A percentile compares a stretch with the other conserved stretches of the same genome.
These are phyloP conservation scores for Sarocladium brachiariae DNA, from an alignment of 2,329 filamentous ascomycete genomes.

Conservation along the genomic window DNA sequence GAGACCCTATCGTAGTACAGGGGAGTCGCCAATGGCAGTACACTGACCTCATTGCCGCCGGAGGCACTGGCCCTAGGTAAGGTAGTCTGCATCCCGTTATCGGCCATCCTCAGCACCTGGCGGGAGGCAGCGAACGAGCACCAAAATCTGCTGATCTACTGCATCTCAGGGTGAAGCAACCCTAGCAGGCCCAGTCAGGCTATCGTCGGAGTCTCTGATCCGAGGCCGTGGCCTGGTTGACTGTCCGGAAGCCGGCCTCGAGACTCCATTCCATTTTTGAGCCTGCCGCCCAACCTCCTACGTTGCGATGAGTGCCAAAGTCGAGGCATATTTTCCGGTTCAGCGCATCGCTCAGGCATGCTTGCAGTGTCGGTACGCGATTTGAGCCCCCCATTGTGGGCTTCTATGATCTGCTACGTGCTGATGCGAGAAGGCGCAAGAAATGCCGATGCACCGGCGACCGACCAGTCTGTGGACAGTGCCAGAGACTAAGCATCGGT, in stretches of 20 bases:
- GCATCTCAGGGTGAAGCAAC: too few relatives aligned
- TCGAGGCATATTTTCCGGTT: neutral
- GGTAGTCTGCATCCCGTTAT: too few relatives aligned
- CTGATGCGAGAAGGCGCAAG: neutral
- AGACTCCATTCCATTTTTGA: neutral
- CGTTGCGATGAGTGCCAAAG: neutral
- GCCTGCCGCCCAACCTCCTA: neutral
- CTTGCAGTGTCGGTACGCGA: neutral
- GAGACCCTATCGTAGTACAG: too few relatives aligned
- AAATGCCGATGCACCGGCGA: conserved; percentile 2
- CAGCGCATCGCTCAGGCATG: neutral
- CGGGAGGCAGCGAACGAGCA: too few relatives aligned
- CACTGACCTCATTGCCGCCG: too few relatives aligned
- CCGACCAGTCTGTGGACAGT: neutral
- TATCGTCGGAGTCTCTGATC: too few relatives aligned
- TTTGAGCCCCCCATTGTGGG: neutral
- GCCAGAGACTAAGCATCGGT: neutral
- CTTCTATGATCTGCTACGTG: neutral
- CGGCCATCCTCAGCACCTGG: too few relatives aligned
- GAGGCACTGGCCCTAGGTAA: too few relatives aligned
- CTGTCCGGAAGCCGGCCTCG: neutral
- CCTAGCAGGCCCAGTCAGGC: too few relatives aligned
- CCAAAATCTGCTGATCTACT: too few relatives aligned
- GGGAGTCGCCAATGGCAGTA: too few relatives aligned
- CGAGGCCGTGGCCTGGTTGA: too few relatives aligned